Conservation (phyloP, 495 filamentous ascomycete genomes). For the Xanthoparmelia taractica region DNA sequence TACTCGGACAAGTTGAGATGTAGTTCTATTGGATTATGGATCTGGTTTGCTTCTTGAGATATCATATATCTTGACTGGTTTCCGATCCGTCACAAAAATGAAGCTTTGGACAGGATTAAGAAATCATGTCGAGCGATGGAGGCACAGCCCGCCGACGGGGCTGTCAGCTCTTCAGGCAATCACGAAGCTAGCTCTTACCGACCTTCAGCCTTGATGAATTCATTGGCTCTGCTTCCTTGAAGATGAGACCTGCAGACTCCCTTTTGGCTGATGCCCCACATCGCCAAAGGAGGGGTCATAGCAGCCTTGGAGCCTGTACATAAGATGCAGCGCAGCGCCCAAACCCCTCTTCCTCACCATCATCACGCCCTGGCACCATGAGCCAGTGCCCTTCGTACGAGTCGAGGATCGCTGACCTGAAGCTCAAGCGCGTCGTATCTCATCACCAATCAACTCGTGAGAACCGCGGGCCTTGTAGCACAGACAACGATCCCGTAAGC, state of each 20-base stretch:
- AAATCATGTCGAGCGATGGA: not conserved
- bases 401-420: not conserved
- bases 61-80: not conserved
- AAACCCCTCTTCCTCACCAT: not conserved
- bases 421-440: not conserved
- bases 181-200: not conserved
- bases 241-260: not conserved
- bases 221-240: not conserved
- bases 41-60: too few relatives aligned
- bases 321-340: not conserved
- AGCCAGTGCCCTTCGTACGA: not conserved
- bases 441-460: not conserved
- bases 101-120: not conserved
- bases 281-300: not conserved
- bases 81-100: not conserved
- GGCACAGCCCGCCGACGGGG: not conserved
- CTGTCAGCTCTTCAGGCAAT: conserved; percentile 1
- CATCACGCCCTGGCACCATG: not conserved
- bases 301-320: conserved; percentile 3
- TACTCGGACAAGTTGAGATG: too few relatives aligned
- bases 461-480: not conserved
- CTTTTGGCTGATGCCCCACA: not conserved
- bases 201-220: not conserved
- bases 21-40: too few relatives aligned
- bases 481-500: not conserved